Evolutionary conservation across 805 yeast genomes (phyloP).

Genomic region (Cyberlindnera xishuangbannaensis): DNA sequence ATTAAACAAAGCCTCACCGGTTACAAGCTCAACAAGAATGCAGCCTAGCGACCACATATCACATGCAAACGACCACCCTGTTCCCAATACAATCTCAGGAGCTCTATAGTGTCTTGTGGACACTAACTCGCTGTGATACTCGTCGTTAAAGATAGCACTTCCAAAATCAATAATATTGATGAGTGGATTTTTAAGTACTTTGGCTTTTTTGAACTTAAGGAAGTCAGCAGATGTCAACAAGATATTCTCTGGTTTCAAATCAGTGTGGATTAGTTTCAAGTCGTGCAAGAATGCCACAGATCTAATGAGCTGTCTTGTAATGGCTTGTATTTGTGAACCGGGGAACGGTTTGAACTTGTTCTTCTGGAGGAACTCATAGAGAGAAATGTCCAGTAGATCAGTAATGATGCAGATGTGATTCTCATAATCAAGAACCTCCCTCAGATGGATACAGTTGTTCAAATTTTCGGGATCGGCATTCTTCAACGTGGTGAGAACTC

Average conservation of each 20-base stretch:
- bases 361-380: conserved; percentile 83
- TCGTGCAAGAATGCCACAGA: conserved; percentile 89
- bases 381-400: conserved; percentile 74
- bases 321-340: conserved; percentile 85
- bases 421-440: conserved; percentile 87
- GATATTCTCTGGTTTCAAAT: conserved; percentile 93
- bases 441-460: conserved; percentile 77
- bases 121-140: conserved; percentile 86
- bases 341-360: conserved; percentile 89
- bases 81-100: conserved; percentile 89
- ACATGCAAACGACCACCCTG: conserved; percentile 97
- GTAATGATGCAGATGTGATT: conserved; percentile 95
- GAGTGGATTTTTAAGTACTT: conserved; percentile 66
- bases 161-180: conserved; percentile 95
- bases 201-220: conserved; percentile 22
- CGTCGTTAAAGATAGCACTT: conserved; percentile 91
- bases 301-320: conserved; percentile 77
- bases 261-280: conserved; percentile 88
- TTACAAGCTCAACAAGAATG: conserved; percentile 80
- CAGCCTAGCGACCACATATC: conserved; percentile 98
- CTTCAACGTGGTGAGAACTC: conserved; percentile 71
- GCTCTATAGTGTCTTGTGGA: conserved; percentile 96
- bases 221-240: conserved; percentile 30
- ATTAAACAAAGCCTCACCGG: conserved; percentile 91
- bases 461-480: conserved; percentile 57